Base-by-base conservation (phyloP, 2,329 filamentous ascomycete species). In the Hymenoscyphus repandus region DNA sequence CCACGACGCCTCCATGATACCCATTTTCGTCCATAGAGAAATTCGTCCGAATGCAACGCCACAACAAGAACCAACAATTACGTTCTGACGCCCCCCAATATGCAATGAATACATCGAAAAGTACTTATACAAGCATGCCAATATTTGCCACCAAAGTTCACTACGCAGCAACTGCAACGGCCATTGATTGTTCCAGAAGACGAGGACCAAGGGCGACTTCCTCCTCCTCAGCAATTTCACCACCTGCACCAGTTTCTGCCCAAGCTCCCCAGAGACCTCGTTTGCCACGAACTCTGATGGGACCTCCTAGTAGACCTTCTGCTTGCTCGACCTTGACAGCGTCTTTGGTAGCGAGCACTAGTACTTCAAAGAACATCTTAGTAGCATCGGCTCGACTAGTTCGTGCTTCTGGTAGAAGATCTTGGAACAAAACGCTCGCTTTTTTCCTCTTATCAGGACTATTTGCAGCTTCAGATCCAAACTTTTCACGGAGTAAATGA, bases 351-450 rank as follows among this genome's bases (percentile, higher is more conserved):
- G 92, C 93, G 42, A 99, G 78, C 2, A 99, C 93, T 20, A 99
- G 77, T 49, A 93, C 86, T 72, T 99, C 93, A 63, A 99, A 99
- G 74, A 99, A 99, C 90, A 99, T 96, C 77, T 96, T 96, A 39
- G 93, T 99, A 0, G 93, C 93, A 63, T 97, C 93, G 7, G 87
- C 86, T 69, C 89, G 88, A 58, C 80, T 90, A 0, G 92, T 92
- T 54, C 79, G 80, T 57, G 77, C 73, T 70, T 95, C 89, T 0
- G 93, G 93, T 32, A 96, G 78, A 43, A 99, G 78, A 51, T 95
- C 87, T 63, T 96, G 92, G 76, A 99, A 96, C 2, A 95, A 77
- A 2, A 95, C 90, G 11, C 82, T 82, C 20, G 77, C 79, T 67
- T 86, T 86, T 68, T 85, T 86, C 62, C 90, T 83, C 70, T 87